Evolutionary conservation across 2,329 filamentous ascomycete genomes (phyloP).

Genomic region (Colletotrichum nymphaeae): DNA sequence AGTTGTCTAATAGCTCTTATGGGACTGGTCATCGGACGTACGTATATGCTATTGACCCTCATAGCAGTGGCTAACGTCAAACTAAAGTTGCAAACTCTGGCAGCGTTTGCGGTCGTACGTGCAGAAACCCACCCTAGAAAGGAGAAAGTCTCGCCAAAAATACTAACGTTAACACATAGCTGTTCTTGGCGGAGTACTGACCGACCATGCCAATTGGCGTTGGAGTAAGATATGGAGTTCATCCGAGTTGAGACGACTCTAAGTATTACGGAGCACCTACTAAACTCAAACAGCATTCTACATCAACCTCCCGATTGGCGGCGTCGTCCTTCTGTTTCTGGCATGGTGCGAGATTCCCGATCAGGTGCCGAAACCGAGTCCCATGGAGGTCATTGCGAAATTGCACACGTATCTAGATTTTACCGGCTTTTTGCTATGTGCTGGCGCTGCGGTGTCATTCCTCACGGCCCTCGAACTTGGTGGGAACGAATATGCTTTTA

Average conservation of each 20-base stretch:
- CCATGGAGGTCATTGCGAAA: conserved; percentile 44
- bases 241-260: neutral
- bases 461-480: conserved; percentile 49
- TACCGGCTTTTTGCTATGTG: conserved; percentile 39
- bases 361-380: conserved; percentile 39
- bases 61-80: neutral
- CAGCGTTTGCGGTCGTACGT: neutral
- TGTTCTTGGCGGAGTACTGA: conserved; percentile 56
- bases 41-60: neutral
- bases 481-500: conserved; percentile 44
- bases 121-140: neutral
- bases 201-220: conserved; percentile 51
- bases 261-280: neutral
- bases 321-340: conserved; percentile 46
- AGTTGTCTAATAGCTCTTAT: neutral
- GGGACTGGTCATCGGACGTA: conserved; percentile 5
- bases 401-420: conserved; percentile 51
- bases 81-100: neutral
- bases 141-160: conserved; percentile 52
- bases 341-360: conserved; percentile 51
- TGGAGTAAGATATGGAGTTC: conserved; percentile 47
- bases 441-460: conserved; percentile 45
- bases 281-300: conserved; percentile 46
- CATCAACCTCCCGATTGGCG: conserved; percentile 51
- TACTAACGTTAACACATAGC: conserved; percentile 35